These are phyloP conservation scores for Chrysanthemum lavandulifolium DNA, from an alignment of 129 eudicot species.

Conservation along the genomic window DNA sequence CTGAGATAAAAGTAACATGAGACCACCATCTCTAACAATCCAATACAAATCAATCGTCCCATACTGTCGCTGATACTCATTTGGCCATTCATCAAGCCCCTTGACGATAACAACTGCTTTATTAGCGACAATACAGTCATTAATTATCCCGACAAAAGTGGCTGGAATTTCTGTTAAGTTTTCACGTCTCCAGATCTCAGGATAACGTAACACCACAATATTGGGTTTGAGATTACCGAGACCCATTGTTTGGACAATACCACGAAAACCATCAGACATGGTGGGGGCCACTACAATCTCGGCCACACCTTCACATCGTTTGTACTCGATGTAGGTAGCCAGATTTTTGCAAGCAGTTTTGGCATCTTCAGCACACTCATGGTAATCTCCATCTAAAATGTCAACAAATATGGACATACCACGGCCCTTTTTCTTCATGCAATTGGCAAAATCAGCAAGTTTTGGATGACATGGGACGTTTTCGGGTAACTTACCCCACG, in stretches of 20 bases:
- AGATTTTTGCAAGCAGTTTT: conserved; percentile 83
- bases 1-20: conserved; percentile 95
- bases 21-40: conserved; percentile 98
- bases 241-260: conserved; percentile 97
- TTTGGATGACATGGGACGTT: conserved; percentile 99
- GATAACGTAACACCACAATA: conserved; percentile 91
- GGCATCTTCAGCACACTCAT: conserved; percentile 93
- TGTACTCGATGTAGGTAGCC: conserved; percentile 85
- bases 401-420: conserved; percentile 96
- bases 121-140: conserved; percentile 97
- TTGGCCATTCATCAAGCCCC: conserved; percentile 99
- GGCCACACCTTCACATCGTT: conserved; percentile 96
- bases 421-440: conserved; percentile 97
- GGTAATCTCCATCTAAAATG: conserved; percentile 92
- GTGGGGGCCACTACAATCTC: conserved; percentile 94
- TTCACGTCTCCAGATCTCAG: conserved; percentile 97
- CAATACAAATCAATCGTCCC: conserved; percentile 96
- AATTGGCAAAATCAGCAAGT: conserved; percentile 97
- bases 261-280: conserved; percentile 94
- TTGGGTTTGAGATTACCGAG: conserved; percentile 98
- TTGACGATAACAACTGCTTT: conserved; percentile 97
- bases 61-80: conserved; percentile 85
- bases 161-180: conserved; percentile 85
- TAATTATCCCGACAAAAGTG: conserved; percentile 92
- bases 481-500: conserved; percentile 98